Percentiles rank a stretch among this genome's conserved stretches.
These are phyloP conservation scores for Spathaspora hagerdaliae DNA, from an alignment of 805 yeast genomes.

Conservation along the genomic window DNA sequence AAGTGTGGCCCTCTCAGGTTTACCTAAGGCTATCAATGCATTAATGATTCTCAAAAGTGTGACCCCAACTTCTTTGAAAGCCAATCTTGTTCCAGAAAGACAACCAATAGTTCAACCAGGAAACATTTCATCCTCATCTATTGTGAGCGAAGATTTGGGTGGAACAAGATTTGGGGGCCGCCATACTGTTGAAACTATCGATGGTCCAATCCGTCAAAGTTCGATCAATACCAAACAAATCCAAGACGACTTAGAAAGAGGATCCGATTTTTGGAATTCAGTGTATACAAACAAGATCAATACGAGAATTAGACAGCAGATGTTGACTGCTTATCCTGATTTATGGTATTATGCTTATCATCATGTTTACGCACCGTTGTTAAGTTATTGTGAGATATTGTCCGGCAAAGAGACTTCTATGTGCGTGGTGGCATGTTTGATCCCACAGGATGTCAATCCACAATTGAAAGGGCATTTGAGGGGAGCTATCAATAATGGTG, in stretches of 20 bases:
- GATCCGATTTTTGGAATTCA: slow-evolving; percentile 64
- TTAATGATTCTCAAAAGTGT: slow-evolving; percentile 57
- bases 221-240: slow-evolving; percentile 26
- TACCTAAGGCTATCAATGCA: slow-evolving; percentile 83
- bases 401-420: slow-evolving; percentile 68
- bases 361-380: slow-evolving; percentile 73
- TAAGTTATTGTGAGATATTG: slow-evolving; percentile 64
- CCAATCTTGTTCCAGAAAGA: slow-evolving; percentile 23
- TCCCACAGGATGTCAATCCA: slow-evolving; percentile 92
- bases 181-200: slow-evolving; percentile 31
- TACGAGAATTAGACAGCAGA: slow-evolving; percentile 59
- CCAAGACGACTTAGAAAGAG: slow-evolving; percentile 39
- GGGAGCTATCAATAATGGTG: slow-evolving; percentile 82
- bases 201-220: slow-evolving; percentile 34
- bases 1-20: slow-evolving; percentile 73
- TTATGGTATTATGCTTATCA: slow-evolving; percentile 69
- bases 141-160: slow-evolving; percentile 35
- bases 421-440: slow-evolving; percentile 71
- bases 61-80: slow-evolving; percentile 50
- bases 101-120: slow-evolving; percentile 27
- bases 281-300: slow-evolving; percentile 73
- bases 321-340: slow-evolving; percentile 79
- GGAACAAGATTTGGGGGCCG: slow-evolving; percentile 33
- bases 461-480: slow-evolving; percentile 86
- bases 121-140: slow-evolving; percentile 31